Evolutionary conservation across 2,329 filamentous ascomycete genomes (phyloP), one percentile per base, ranked within the genome.

Genomic region (Penicillium hesseltinei): DNA sequence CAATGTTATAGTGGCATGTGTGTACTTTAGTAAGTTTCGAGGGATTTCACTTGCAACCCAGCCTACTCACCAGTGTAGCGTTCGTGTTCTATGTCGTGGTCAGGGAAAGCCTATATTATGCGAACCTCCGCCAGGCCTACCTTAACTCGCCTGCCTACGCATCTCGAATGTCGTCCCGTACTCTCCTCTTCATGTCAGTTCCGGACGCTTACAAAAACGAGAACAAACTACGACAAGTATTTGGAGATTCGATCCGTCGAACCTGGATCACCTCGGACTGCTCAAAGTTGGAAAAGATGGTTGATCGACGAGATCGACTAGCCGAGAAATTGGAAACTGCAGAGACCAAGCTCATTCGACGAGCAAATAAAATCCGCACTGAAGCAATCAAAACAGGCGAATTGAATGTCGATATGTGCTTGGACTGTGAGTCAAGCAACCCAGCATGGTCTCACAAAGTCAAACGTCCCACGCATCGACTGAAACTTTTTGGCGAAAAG

Each of bases 121-220:
- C 96, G 75, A 95, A 94, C 66, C 77, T 97, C 25, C 89, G 92
- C 57, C 92, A 97, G 76, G 92, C 92, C 0, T 96, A 93, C 75
- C 85, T 96, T 49, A 84, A 96, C 50, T 92, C 91, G 3, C 91
- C 92, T 13, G 82, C 89, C 40, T 94, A 94, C 72, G 83, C 90
- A 46, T 88, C 89, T 66, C 88, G 92, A 48, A 87, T 97, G 35
- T 97, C 93, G 2, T 92, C 92, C 0, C 84, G 91, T 48, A 96
- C 92, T 1, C 88, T 97, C 0, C 83, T 99, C 8, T 91, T 96
- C 74, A 89, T 92, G 46, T 90, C 89, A 0, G 90, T 97, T 0
- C 93, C 93, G 0, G 80, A 86, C 9, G 78, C 85, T 1, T 95
- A 93, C 61, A 84, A 92, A 56, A 85, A 91, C 60, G 88, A 94